Evolutionary conservation across 768 basidiomycete genomes (phyloP).

Genomic region (Boletus edulis): DNA sequence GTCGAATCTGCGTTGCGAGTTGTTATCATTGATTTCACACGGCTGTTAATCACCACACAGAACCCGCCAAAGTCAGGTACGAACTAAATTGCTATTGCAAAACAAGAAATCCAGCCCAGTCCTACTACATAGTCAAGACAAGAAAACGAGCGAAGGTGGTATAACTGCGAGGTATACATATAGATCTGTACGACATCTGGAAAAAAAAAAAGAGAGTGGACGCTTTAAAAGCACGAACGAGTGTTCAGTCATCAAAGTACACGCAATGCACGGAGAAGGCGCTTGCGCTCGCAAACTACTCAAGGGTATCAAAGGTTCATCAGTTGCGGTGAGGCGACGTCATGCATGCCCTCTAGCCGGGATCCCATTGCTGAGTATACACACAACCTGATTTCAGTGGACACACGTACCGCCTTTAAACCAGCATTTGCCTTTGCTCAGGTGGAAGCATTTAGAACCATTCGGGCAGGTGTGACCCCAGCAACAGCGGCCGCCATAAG

Average conservation of each 20-base stretch:
- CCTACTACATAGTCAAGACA: conserved; percentile 21
- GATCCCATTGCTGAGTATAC: conserved; percentile 1
- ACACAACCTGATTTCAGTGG: background rate
- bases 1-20: conserved; percentile 17
- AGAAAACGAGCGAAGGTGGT: conserved; percentile 30
- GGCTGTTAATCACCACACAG: conserved; percentile 29
- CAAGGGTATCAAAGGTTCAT: conserved; percentile 21
- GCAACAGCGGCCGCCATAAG: conserved; percentile 73
- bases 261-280: background rate
- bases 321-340: conserved; percentile 16
- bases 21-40: conserved; percentile 63
- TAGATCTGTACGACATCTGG: conserved; percentile 8
- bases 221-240: conserved; percentile 24
- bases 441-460: conserved; percentile 65
- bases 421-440: conserved; percentile 83
- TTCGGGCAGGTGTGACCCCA: conserved; percentile 85
- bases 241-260: conserved; percentile 7
- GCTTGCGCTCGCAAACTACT: conserved; percentile 1
- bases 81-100: conserved; percentile 28
- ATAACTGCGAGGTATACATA: conserved; percentile 23
- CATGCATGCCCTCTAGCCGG: conserved; percentile 42
- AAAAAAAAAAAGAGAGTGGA: conserved; percentile 17
- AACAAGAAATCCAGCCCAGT: conserved; percentile 17
- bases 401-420: conserved; percentile 65
- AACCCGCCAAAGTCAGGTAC: conserved; percentile 2